Evolutionary conservation across 1,284 basidiomycete species (phyloP).

Genomic region (Coriolopsis trogii): DNA sequence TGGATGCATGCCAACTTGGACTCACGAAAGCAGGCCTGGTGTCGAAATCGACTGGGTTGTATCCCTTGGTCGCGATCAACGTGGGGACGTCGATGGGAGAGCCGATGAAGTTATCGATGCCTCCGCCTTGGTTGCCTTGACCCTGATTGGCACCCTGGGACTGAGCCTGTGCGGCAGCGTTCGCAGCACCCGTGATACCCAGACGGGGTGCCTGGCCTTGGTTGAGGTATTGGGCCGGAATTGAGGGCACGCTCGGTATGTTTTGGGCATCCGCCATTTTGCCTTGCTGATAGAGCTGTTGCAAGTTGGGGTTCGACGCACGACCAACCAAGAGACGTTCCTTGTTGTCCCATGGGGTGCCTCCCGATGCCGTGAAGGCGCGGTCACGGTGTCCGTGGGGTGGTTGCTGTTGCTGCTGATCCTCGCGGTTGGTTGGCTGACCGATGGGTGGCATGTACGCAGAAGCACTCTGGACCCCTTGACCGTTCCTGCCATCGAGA

Average conservation of each 20-base stretch:
- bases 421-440: conserved; percentile 22
- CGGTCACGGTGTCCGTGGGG: conserved; percentile 39
- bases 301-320: conserved; percentile 69
- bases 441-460: conserved; percentile 50
- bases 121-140: conserved; percentile 30
- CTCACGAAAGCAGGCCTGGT: conserved; percentile 76
- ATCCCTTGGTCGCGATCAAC: conserved; percentile 85
- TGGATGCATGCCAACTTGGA: conserved; percentile 24
- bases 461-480: conserved; percentile 45
- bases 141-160: conserved; percentile 25
- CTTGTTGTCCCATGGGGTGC: conserved; percentile 59
- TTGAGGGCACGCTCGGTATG: conserved; percentile 68
- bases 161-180: conserved; percentile 18
- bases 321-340: conserved; percentile 58
- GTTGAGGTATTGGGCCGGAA: conserved; percentile 72
- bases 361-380: conserved; percentile 43
- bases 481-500: conserved; percentile 61
- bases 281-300: conserved; percentile 55
- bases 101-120: conserved; percentile 42
- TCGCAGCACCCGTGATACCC: conserved; percentile 36
- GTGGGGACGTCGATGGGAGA: conserved; percentile 85
- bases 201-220: conserved; percentile 48
- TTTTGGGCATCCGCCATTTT: conserved; percentile 37
- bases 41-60: conserved; percentile 89
- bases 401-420: conserved; percentile 35